Base-by-base conservation (phyloP, 768 basidiomycete genomes). In the Mrakia frigida region DNA sequence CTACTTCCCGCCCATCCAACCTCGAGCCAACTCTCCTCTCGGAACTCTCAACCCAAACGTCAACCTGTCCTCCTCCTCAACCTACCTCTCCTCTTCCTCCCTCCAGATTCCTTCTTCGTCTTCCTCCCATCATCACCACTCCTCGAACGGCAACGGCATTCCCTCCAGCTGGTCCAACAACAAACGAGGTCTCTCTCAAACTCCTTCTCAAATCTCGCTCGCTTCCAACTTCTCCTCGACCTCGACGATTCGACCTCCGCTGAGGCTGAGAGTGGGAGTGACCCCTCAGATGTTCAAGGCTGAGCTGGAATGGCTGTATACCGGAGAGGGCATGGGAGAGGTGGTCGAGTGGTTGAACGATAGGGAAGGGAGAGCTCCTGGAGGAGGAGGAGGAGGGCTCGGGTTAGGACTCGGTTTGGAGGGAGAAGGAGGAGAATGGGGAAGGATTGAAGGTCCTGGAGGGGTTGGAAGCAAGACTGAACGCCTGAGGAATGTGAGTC, bases 231-330 rank as follows among this genome's bases (percentile, higher is more conserved):
- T 78, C 37, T 84, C 85, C 3, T 84, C 86, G 7, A 81, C 83
- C 35, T 50, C 60, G 16, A 73, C 76, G 50, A 53, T 74, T 33
- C 65, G 65, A 21, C 72, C 63, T 2, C 72, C 71, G 35, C 52
- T 70, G 23, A 63, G 50, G 31, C 60, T 77, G 25, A 43, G 68
- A 7, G 72, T 77, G 6, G 80, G 81, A 13, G 83, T 82, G 33
- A 92, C 90, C 77, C 89, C 92, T 0, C 87, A 89, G 18, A 86
- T 98, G 50, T 97, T 98, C 83, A 87, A 90, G 33, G 91, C 94
- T 69, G 91, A 95, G 82, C 88, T 98, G 52, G 94, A 97, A 82
- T 96, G 94, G 82, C 88, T 98, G 1, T 99, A 98, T 83, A 97
- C 96, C 0, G 93, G 92, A 18, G 90, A 91, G 82, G 92, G 92